Conservation (phyloP, 768 basidiomycete genomes). For the Gymnopilus dilepis region DNA sequence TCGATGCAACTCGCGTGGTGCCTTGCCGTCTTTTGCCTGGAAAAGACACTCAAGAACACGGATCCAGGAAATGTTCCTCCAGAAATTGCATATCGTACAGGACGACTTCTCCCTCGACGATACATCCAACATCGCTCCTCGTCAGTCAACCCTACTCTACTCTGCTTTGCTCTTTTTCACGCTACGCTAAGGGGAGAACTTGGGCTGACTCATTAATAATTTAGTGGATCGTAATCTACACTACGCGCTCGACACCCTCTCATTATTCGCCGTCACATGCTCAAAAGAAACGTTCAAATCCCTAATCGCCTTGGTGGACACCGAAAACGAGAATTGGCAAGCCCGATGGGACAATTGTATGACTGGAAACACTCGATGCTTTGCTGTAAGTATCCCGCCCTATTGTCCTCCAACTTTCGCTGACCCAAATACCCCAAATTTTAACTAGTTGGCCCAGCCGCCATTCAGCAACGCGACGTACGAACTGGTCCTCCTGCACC, state of each 20-base stretch:
- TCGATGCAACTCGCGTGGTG: neutral
- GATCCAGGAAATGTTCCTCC: slow-evolving; percentile 4
- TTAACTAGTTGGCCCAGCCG: neutral
- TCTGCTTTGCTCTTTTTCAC: too few species aligned
- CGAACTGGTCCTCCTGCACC: slow-evolving; percentile 14
- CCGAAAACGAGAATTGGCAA: slow-evolving; percentile 4
- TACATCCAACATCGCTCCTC: slow-evolving; percentile 4
- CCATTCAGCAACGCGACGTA: slow-evolving; percentile 17
- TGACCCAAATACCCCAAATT: too few species aligned
- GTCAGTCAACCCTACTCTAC: slow-evolving; percentile 5
- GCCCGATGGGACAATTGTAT: too few species aligned
- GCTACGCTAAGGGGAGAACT: too few species aligned
- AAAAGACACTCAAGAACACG: too few species aligned
- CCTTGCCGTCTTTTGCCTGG: neutral
- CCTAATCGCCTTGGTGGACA: slow-evolving; percentile 14
- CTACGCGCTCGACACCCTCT: slow-evolving; percentile 12
- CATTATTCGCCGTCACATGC: slow-evolving; percentile 21
- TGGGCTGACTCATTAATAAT: too few species aligned
- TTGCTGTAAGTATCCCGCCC: too few species aligned
- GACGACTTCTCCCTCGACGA: neutral
- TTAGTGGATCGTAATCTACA: slow-evolving; percentile 19
- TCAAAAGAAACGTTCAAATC: slow-evolving; percentile 15
- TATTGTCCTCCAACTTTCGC: too few species aligned
- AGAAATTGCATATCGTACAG: neutral
- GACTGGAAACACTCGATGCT: too few species aligned